Percentiles rank a stretch among this genome's conserved stretches.
phyloP scores from a whole-genome alignment of 2,329 filamentous ascomycete genomes.

The Hypoxylon sp. region DNA sequence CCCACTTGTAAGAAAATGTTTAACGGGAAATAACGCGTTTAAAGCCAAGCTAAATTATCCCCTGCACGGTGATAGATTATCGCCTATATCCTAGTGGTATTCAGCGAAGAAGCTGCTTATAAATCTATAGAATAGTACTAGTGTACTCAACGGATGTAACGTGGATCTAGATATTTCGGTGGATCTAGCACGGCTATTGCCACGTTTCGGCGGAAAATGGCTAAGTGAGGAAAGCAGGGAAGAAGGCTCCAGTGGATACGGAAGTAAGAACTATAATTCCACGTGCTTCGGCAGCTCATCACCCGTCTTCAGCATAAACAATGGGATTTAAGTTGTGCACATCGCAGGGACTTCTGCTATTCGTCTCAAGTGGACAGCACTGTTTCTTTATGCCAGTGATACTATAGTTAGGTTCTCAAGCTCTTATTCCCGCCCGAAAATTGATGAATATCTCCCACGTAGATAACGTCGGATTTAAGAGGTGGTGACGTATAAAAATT shows the following conservation, averaged over 20 bases:
- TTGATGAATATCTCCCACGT: background rate
- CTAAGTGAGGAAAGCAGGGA: background rate
- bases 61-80: background rate
- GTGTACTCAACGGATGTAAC: background rate
- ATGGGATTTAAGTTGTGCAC: background rate
- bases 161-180: background rate
- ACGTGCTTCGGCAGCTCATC: background rate
- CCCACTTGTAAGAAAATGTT: no score
- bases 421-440: background rate
- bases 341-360: background rate
- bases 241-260: slow-evolving; percentile 3
- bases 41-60: no score
- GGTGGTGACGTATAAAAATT: background rate
- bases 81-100: background rate
- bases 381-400: background rate
- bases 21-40: no score
- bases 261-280: slow-evolving; percentile 15
- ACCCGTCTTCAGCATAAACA: background rate
- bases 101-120: background rate
- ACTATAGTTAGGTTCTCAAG: background rate
- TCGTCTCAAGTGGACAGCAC: background rate
- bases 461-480: background rate
- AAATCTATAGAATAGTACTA: background rate
- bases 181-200: background rate
- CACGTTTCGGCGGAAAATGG: background rate